These are phyloP conservation scores for Jatropha multifida DNA, from an alignment of 441 rosid genomes.

Conservation along the genomic window DNA sequence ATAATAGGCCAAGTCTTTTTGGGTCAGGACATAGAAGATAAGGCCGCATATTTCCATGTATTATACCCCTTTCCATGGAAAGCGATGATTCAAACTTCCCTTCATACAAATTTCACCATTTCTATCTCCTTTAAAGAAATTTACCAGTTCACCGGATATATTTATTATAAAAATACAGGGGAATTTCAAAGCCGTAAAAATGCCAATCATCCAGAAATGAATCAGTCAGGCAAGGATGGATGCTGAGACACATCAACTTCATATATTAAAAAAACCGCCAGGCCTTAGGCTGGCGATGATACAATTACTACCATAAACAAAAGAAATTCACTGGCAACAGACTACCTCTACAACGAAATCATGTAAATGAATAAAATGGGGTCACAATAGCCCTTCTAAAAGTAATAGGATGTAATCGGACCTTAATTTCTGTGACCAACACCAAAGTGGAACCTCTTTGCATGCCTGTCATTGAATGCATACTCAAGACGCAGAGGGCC, in stretches of 20 bases:
- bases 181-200: background rate
- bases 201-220: background rate
- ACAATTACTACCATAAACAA: background rate
- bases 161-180: background rate
- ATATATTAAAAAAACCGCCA: background rate
- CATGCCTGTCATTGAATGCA: slow-evolving; percentile 68
- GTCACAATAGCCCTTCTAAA: background rate
- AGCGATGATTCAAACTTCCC: background rate
- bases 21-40: background rate
- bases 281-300: background rate
- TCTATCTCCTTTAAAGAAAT: no score
- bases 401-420: background rate
- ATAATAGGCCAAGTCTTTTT: background rate
- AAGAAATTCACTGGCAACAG: background rate
- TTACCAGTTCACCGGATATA: background rate
- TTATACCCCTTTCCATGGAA: background rate
- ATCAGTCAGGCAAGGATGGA: background rate
- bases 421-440: slow-evolving; percentile 70
- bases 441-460: slow-evolving; percentile 87
- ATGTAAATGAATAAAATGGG: background rate
- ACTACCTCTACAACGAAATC: background rate
- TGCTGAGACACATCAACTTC: background rate
- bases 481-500: slow-evolving; percentile 85
- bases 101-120: background rate
- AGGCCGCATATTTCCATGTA: background rate